Evolutionary conservation across 192 early-diverging fungal species (phyloP).

Genomic region (Coemansia sp.): DNA sequence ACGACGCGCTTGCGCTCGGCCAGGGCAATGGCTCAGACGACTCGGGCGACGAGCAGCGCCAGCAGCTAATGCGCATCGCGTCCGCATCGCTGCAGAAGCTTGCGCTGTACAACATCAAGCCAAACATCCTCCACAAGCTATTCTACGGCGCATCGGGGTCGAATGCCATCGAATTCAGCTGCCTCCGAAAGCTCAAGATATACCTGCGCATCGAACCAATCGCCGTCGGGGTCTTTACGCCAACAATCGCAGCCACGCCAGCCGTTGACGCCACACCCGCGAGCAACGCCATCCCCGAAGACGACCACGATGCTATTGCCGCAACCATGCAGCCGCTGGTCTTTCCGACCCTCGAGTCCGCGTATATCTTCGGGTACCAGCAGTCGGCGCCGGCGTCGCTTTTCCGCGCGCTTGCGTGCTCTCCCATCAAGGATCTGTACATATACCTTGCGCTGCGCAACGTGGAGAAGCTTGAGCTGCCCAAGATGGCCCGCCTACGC

Average conservation of each 20-base stretch:
- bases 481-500: conserved; percentile 20
- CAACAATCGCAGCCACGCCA: conserved; percentile 8
- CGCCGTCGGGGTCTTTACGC: conserved; percentile 8
- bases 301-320: conserved; percentile 8
- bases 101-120: conserved; percentile 23
- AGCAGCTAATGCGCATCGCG: conserved; percentile 20
- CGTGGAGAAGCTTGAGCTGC: conserved; percentile 12
- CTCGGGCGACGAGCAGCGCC: neutral
- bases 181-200: conserved; percentile 23
- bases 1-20: conserved; percentile 13
- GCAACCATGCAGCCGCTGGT: conserved; percentile 9
- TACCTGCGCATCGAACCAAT: conserved; percentile 25
- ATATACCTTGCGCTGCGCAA: conserved; percentile 24
- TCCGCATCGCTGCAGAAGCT: conserved; percentile 22
- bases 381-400: conserved; percentile 22
- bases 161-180: conserved; percentile 20
- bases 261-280: neutral
- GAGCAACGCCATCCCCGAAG: neutral
- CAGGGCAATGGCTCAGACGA: neutral
- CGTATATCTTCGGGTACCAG: conserved; percentile 25
- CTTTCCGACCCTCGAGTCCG: conserved; percentile 25
- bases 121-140: conserved; percentile 14
- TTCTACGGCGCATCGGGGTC: conserved; percentile 9
- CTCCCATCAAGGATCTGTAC: conserved; percentile 19
- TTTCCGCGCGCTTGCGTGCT: conserved; percentile 17